Conservation (phyloP, 331 rosid species). For the Rhamnella rubrinervis region DNA sequence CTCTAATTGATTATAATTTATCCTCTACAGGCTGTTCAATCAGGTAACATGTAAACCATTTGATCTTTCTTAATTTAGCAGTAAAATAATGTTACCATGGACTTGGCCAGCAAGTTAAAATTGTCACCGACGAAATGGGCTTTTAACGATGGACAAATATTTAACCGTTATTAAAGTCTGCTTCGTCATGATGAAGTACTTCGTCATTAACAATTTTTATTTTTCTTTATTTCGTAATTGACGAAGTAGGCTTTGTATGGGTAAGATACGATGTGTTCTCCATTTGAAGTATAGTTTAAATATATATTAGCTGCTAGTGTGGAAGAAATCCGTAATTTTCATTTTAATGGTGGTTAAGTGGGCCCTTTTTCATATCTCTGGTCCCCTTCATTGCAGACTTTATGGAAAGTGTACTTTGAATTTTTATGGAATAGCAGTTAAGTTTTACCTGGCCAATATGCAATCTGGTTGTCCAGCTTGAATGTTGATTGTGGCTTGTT, state of each 20-base stretch:
- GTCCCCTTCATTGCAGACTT: not conserved
- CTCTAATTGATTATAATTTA: not conserved
- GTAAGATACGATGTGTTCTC: not conserved
- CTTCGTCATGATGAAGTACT: no score
- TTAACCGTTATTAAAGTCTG: no score
- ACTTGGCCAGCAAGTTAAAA: not conserved
- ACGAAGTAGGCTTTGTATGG: constrained; percentile 8
- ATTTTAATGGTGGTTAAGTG: constrained; percentile 2
- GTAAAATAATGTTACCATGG: not conserved
- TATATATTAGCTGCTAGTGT: constrained; percentile 2
- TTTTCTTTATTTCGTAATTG: no score
- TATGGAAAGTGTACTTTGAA: constrained; percentile 7
- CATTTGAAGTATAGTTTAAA: no score
- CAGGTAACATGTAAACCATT: not conserved
- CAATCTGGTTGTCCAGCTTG: no score
- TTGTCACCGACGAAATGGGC: no score
- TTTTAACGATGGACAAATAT: no score
- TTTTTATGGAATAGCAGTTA: no score
- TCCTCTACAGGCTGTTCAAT: not conserved
- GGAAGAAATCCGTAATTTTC: constrained; percentile 22
- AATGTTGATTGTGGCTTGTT: no score
- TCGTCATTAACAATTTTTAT: no score
- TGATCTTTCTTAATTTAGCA: not conserved
- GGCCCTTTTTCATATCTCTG: not conserved
- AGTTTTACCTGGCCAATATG: no score